Evolutionary conservation across 1,139 yeast genomes (phyloP).

Genomic region (Kodamaea ohmeri): DNA sequence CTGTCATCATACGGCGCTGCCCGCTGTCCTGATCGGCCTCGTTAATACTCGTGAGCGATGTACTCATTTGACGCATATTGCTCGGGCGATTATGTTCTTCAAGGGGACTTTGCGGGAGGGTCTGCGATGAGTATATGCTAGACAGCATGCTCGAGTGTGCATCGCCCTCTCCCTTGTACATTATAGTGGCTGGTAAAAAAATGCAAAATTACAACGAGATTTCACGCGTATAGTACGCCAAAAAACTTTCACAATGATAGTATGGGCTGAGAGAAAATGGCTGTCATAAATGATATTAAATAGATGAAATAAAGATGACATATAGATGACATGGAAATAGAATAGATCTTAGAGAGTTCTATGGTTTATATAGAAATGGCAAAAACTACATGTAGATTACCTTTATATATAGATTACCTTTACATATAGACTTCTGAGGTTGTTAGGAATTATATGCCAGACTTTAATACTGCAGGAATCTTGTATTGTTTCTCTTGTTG

Average conservation of each 20-base stretch:
- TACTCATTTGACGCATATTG: neutral
- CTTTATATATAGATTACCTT: too few relatives aligned
- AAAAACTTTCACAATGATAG: neutral
- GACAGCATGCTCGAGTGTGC: constrained; percentile 10
- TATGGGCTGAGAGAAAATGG: too few relatives aligned
- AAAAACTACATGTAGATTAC: too few relatives aligned
- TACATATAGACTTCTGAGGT: too few relatives aligned
- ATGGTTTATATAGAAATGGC: too few relatives aligned
- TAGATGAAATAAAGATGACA: too few relatives aligned
- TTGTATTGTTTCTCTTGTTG: too few relatives aligned
- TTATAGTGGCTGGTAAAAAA: constrained; percentile 3
- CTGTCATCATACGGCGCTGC: neutral
- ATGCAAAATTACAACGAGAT: neutral
- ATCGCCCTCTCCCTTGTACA: constrained; percentile 3
- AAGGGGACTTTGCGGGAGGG: neutral
- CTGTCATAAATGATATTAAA: too few relatives aligned
- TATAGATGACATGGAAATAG: too few relatives aligned
- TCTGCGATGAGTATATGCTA: constrained; percentile 8
- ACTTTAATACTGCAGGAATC: too few relatives aligned
- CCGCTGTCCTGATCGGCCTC: neutral
- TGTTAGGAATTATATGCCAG: too few relatives aligned
- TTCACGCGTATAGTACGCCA: neutral
- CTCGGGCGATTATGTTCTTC: neutral
- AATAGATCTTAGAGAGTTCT: too few relatives aligned
- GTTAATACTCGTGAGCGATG: neutral